A percentile compares a stretch with the other conserved stretches of the same genome.
Evolutionary conservation across 2,329 filamentous ascomycete genomes (phyloP).

Genomic region (Penicillium sp.): DNA sequence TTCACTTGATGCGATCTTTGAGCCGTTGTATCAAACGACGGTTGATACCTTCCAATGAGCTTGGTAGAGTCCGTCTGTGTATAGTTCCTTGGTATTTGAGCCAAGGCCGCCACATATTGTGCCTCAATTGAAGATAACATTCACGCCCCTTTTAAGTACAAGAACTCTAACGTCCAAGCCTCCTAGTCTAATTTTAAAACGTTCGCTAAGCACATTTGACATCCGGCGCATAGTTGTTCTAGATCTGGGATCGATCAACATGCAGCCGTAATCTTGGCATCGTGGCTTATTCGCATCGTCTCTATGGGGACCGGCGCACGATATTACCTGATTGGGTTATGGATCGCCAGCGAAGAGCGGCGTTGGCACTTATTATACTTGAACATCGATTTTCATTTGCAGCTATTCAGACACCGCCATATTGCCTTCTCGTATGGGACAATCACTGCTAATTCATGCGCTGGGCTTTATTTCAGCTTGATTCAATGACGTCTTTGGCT

Average conservation of each 20-base stretch:
- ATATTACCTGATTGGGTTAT: neutral
- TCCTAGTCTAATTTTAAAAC: neutral
- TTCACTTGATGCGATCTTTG: neutral
- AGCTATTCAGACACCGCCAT: neutral
- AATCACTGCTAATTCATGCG: neutral
- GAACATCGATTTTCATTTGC: neutral
- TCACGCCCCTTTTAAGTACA: neutral
- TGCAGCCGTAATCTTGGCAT: neutral
- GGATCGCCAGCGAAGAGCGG: neutral
- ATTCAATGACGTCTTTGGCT: no score
- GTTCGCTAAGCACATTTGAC: neutral
- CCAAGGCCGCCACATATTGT: no score
- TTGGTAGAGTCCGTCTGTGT: neutral
- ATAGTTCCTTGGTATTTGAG: neutral
- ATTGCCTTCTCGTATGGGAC: neutral
- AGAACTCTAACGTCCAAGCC: neutral
- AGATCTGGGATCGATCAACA: neutral
- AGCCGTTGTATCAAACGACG: neutral
- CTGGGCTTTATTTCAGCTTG: neutral
- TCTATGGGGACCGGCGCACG: neutral
- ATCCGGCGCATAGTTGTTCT: neutral
- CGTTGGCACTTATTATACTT: neutral
- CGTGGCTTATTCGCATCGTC: neutral
- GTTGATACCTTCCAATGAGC: neutral
- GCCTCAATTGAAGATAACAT: neutral